Evolutionary conservation across 805 yeast species (phyloP), one percentile per base, ranked within the genome.

Genomic region (Nakazawaea ishiwadae): DNA sequence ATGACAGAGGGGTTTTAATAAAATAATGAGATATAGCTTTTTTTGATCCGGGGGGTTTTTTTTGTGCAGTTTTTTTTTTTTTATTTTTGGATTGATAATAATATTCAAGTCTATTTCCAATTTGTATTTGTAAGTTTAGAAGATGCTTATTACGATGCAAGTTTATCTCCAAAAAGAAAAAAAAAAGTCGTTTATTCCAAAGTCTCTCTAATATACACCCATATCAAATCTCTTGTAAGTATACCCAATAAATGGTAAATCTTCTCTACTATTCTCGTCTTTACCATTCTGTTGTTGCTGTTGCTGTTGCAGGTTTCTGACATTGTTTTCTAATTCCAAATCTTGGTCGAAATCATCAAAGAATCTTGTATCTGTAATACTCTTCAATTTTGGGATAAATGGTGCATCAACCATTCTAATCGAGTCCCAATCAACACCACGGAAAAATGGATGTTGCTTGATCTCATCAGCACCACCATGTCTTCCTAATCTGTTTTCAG

Each of bases 181-280:
- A n/a, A n/a, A n/a, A n/a, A n/a, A n/a, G n/a, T n/a, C n/a, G n/a
- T n/a, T n/a, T n/a, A n/a, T n/a, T n/a, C n/a, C n/a, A n/a, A 14
- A n/a, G 16, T 27, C 12, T 19, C 10, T 15, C 23, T 29, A 42
- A 29, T 42, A 42, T 15, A 42, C 45, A 21, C 45, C 45, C 45
- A 42, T 42, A 27, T 90, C 98, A 59, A 93, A 93, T 55, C 98
- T 75, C 31, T 96, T 86, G 60, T 86, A 93, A 0, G 99, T 93
- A 67, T 93, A 93, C 2, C 99, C 99, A 56, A 93, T 93, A 58
- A 93, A 93, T 32, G 99, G 99, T 59, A 93, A 68, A 51, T 93
- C 97, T 60, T 88, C 96, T 58, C 86, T 81, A 42, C 75, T 69
- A 52, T 73, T 79, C 53, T 68, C 69, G 34, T 62, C 61, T 12